Evolutionary conservation across 768 basidiomycete genomes (phyloP).

Genomic region (Boletus edulis): DNA sequence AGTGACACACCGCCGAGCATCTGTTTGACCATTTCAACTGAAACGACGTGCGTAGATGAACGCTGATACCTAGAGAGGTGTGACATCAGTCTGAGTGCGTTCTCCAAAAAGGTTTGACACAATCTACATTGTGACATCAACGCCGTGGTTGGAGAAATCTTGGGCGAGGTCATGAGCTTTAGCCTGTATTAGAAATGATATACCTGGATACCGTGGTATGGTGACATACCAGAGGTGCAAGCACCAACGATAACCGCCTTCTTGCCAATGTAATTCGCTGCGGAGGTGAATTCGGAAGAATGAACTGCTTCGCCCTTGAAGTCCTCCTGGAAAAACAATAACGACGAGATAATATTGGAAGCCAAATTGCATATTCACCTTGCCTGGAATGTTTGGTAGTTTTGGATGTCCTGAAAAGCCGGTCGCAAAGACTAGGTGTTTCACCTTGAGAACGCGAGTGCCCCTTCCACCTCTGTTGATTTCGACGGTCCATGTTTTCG

Average conservation of each 20-base stretch:
- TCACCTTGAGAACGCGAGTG: conserved; percentile 37
- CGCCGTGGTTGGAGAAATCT: conserved; percentile 30
- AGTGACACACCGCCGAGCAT: neutral
- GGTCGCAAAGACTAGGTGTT: conserved; percentile 57
- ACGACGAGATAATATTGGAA: neutral
- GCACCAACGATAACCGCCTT: conserved; percentile 66
- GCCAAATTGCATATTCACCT: conserved; percentile 24
- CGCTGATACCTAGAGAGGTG: neutral
- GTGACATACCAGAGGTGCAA: conserved; percentile 53
- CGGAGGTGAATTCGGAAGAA: conserved; percentile 49
- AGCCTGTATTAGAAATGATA: conserved; percentile 8
- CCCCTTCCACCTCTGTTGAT: conserved; percentile 34
- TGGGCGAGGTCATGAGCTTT: conserved; percentile 39
- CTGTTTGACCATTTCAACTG: neutral
- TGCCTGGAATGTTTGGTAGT: conserved; percentile 45
- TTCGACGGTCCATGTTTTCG: conserved; percentile 46
- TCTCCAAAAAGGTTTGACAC: neutral
- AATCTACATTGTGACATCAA: conserved; percentile 30
- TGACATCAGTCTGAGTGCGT: neutral
- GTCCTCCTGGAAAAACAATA: conserved; percentile 30
- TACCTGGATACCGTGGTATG: neutral
- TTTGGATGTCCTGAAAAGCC: conserved; percentile 47
- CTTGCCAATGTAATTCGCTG: conserved; percentile 53
- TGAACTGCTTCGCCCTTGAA: conserved; percentile 58
- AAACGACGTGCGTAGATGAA: neutral